Conservation (phyloP, 2,329 filamentous ascomycete species). For the Fusarium gaditjirri region DNA sequence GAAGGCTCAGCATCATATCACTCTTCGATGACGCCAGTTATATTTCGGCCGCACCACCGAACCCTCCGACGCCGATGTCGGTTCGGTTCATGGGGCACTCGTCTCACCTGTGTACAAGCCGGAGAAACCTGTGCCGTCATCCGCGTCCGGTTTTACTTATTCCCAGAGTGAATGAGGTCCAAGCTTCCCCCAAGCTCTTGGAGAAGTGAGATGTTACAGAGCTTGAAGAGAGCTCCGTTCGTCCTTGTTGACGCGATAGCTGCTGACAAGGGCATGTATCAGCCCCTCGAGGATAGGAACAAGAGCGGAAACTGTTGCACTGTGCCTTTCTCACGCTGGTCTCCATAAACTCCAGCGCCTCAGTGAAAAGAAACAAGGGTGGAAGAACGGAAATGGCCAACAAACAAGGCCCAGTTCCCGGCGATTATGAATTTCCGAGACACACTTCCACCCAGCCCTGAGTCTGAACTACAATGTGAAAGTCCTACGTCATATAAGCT, state of each 20-base stretch:
- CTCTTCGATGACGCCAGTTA: conserved; percentile 34
- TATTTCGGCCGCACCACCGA: background rate
- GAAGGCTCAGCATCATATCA: conserved; percentile 15
- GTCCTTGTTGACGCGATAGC: conserved; percentile 25
- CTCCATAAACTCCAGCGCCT: background rate
- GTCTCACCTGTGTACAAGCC: conserved; percentile 11
- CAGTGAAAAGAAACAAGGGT: background rate
- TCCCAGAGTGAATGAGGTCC: conserved; percentile 6
- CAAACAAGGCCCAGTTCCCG: conserved; percentile 9
- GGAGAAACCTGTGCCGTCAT: conserved; percentile 31
- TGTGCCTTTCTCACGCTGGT: background rate
- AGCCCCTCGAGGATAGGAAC: background rate
- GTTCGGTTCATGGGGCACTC: conserved; percentile 9
- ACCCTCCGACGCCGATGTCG: conserved; percentile 19
- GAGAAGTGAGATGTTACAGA: conserved; percentile 33
- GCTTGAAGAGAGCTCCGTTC: conserved; percentile 21
- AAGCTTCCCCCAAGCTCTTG: conserved; percentile 17
- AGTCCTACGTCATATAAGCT: conserved; percentile 34
- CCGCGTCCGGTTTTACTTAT: conserved; percentile 9
- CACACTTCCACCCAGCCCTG: conserved; percentile 10
- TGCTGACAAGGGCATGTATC: conserved; percentile 15
- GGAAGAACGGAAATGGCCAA: background rate
- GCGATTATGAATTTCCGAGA: conserved; percentile 13
- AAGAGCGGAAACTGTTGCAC: background rate
- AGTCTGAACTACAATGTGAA: background rate